These are phyloP conservation scores for Skeletonema tropicum DNA, from an alignment of 108 stramenopile species.

Conservation along the genomic window DNA sequence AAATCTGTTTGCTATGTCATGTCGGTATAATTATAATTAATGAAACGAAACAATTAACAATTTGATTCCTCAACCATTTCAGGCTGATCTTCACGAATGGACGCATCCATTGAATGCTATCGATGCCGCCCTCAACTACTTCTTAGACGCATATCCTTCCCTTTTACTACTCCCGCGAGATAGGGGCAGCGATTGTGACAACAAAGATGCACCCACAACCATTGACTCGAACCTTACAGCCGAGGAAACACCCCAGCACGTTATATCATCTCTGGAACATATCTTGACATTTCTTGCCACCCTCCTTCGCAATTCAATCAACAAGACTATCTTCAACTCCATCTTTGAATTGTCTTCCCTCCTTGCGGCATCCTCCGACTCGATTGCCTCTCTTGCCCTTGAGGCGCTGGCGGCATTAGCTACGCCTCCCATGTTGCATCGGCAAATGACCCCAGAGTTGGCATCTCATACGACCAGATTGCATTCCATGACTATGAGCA, in stretches of 20 bases:
- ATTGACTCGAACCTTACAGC: constrained; percentile 19
- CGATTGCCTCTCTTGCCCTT: constrained; percentile 59
- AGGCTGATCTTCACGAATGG: constrained; percentile 90
- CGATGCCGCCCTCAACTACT: constrained; percentile 67
- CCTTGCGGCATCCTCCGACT: constrained; percentile 76
- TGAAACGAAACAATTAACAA: constrained; percentile 2
- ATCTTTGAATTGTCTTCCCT: constrained; percentile 74
- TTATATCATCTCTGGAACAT: constrained; percentile 46
- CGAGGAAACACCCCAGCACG: constrained; percentile 51
- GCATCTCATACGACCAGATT: constrained; percentile 70
- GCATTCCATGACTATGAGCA: constrained; percentile 38
- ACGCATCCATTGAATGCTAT: constrained; percentile 77
- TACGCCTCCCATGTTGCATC: constrained; percentile 80
- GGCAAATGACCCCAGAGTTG: constrained; percentile 86
- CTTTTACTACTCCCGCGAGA: constrained; percentile 62
- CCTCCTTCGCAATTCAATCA: constrained; percentile 79
- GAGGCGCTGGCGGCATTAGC: constrained; percentile 65
- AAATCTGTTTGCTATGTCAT: too few relatives aligned
- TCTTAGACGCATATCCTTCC: constrained; percentile 63
- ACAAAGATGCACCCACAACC: constrained; percentile 1
- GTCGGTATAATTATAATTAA: too few relatives aligned
- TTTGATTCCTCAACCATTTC: background rate
- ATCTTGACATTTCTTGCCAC: constrained; percentile 50
- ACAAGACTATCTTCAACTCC: constrained; percentile 86
- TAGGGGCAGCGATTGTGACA: constrained; percentile 24